phyloP scores from a whole-genome alignment of 2,329 filamentous ascomycete species.

The Daldinia sp. region DNA sequence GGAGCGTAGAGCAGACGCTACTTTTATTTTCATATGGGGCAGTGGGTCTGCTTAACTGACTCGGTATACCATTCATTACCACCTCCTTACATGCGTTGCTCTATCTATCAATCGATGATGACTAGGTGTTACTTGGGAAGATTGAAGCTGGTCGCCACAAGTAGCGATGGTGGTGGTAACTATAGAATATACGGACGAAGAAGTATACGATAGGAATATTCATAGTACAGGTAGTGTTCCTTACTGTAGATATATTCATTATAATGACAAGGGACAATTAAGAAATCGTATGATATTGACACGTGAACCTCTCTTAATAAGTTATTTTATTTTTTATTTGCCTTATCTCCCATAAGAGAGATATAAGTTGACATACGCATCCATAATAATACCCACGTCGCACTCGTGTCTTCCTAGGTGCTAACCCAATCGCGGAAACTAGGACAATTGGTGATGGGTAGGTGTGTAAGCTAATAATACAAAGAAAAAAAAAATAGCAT shows the following conservation, averaged over 20 bases:
- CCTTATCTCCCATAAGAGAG: neutral
- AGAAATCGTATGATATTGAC: constrained; percentile 1
- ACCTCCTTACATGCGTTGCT: neutral
- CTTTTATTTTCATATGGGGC: neutral
- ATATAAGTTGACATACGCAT: neutral
- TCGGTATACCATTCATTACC: neutral
- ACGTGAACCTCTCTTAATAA: neutral
- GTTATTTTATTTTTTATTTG: neutral
- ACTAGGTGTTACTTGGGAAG: constrained; percentile 9
- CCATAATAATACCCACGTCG: neutral
- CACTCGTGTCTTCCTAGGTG: neutral
- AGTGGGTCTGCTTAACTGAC: neutral
- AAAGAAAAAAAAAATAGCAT: neutral
- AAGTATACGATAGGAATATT: neutral
- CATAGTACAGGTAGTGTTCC: neutral
- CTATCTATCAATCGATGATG: neutral
- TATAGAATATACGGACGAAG: constrained; percentile 11
- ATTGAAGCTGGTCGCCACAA: constrained; percentile 23
- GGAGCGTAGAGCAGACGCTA: constrained; percentile 6
- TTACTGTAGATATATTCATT: constrained; percentile 13
- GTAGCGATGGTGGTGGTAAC: constrained; percentile 10
- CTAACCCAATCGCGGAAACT: neutral
- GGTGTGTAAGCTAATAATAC: neutral
- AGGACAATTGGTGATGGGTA: neutral
- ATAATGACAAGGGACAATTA: constrained; percentile 16